Conservation (phyloP, 2,329 filamentous ascomycete genomes). For the Sphaerulina musiva region DNA sequence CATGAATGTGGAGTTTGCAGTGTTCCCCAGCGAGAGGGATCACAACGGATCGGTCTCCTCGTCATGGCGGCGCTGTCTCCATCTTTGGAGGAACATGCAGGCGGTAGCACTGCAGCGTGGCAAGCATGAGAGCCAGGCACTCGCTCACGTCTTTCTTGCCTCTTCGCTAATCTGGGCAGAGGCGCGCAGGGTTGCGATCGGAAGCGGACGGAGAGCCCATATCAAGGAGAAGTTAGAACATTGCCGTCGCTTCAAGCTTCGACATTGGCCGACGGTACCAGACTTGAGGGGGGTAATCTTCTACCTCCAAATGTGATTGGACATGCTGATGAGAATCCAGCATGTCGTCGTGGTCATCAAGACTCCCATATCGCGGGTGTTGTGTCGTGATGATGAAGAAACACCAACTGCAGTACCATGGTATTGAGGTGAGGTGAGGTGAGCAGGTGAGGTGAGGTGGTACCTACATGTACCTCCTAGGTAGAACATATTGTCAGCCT, state of each 20-base stretch:
- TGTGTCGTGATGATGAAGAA: background rate
- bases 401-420: too few species aligned
- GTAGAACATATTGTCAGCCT: too few species aligned
- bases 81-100: too few species aligned
- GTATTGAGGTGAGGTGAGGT: background rate
- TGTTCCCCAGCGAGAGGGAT: background rate
- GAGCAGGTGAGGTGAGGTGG: background rate
- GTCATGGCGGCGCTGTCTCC: too few species aligned
- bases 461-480: too few species aligned
- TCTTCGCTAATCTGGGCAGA: too few species aligned
- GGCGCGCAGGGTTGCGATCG: background rate
- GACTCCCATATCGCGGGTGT: background rate
- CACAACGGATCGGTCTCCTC: background rate
- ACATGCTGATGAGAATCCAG: background rate
- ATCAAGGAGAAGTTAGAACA: background rate
- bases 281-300: constrained; percentile 1
- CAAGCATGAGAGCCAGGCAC: background rate
- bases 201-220: background rate
- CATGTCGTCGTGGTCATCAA: background rate
- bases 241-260: background rate
- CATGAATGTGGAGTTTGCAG: background rate
- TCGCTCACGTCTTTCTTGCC: background rate
- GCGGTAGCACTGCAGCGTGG: too few species aligned
- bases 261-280: constrained; percentile 1
- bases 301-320: background rate